Base-by-base conservation (phyloP, 164 flowering plant genomes). In the Vitis riparia region DNA sequence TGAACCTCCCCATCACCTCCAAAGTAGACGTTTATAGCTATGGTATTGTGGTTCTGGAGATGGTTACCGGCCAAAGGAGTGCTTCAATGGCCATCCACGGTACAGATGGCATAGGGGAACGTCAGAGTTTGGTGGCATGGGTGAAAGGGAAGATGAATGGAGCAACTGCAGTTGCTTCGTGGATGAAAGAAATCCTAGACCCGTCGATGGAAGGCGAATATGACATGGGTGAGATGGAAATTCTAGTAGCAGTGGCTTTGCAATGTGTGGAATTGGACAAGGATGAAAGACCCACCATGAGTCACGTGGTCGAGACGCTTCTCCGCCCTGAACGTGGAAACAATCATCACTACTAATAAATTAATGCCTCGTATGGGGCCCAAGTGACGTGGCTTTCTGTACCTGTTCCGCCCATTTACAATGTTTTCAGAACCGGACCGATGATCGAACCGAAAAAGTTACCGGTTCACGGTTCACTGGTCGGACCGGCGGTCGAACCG, bases 251-350 rank as follows among this genome's bases (percentile, higher is more conserved):
- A 29, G 23, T 53, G 52, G 62, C 62, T 57, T 37, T 57, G 32
- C 51, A 47, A 56, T 68, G 70, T 57, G 65, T 68, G 1, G 71
- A 59, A 56, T 63, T 47, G 2, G 64, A 59, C 8, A 68, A 14
- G 44, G 56, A 59, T 50, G 56, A 32, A 19, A 68, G 71, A 49
- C 71, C 71, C 9, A 59, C 64, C 64, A 68, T 68, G 70, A 57
- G 56, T 48, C 55, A 59, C 23, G 71, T 68, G 37, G 71, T 77
- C 1, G 55, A 76, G 32, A 59, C 68, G 69, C 72, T 76, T 30
- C 66, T 16, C 23, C 30, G 10, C 27, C 61, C 37, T 19, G 60
- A 62, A 15, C 44, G 44, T 7, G 5, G 6, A 32, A 32, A 32
- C 44, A n/a, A 68, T 60, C 30, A 1, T 27, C 63, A 16, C n/a